Base-by-base conservation (phyloP, 352 stramenopile genomes). In the Nothophytophthora sp. region DNA sequence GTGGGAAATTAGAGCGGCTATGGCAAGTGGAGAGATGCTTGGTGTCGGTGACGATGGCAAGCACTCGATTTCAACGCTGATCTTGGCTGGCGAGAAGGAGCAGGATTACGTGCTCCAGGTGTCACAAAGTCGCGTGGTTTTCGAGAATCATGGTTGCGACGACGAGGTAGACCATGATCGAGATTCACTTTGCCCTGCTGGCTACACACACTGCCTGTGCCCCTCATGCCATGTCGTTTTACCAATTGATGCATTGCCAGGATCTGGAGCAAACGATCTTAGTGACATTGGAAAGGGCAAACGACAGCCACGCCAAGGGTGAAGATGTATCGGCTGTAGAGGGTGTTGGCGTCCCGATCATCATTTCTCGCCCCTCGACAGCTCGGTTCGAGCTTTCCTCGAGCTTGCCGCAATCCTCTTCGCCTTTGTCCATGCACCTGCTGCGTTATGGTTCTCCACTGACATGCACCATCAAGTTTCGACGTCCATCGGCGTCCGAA, bases 311-410 rank as follows among this genome's bases (percentile, higher is more conserved):
- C 18, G 10, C 12, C 4, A 33, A 33, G 8, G 37, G 37, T 28
- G 3, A 3, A 28, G 4, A 23, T 42, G 19, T 24, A 12, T 39
- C 12, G 13, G 45, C 24, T 22, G 13, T 18, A 15, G 34, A 51
- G 40, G 29, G 44, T 6, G 45, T 18, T 11, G 22, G 27, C 1
- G 32, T 86, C 12, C 75, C 77, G 0, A 56, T 88, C 12, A 65
- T 86, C 16, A 48, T 86, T 49, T 83, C 77, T 20, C 42, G 58
- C 5, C 80, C 75, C 7, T 71, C 73, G 32, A 88, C 73, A 12
- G 5, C 44, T 24, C 68, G 75, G 5, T 91, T 89, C 45, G 54
- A 57, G 23, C 12, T 81, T n/a, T 48, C 23, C 19, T 19, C 35
- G 8, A n/a, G 35, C 28, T 46, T 52, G 15, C 25, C 10, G 11